Evolutionary conservation across 768 basidiomycete genomes (phyloP), one percentile per base, ranked within the genome.

Genomic region (Solioccasus polychromus): DNA sequence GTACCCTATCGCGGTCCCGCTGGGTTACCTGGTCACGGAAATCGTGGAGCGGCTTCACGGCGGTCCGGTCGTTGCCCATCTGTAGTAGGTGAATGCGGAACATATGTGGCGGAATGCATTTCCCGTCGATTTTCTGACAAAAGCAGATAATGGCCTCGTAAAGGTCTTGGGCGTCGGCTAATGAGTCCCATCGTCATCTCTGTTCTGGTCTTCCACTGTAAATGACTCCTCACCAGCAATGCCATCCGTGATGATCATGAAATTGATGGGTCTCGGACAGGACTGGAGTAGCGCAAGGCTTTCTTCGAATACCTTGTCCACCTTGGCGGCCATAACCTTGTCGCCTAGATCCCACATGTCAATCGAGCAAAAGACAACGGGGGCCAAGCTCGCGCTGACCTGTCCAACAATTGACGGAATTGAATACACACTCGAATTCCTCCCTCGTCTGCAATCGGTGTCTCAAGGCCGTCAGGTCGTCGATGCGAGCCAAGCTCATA

Each of bases 61-160:
- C 60, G 19, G 39, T 62, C 35, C 57, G 52, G 28, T 61, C 53
- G 0, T 53, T 45, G 1, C 59, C 59, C 51, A 61, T 55, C 40
- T 61, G 59, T 35, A 61, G 26, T 15, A 62, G 20, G 28, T 61
- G 51, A 10, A 61, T 53, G 2, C 53, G 53, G 53, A 62, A 56
- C 57, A 59, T 51, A 28, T 59, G 30, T 4, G 44, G 15, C 9
- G 45, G 35, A 3, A 62, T 34, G 6, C 19, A 2, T 39, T 42
- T 32, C 14, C 3, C 35, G 15, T 59, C 30, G 9, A 61, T 45
- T 11, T 32, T 42, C 17, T 48, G 49, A 39, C 47, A 55, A 22
- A 51, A 40, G 18, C 8, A 12, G 23, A 41, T 18, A 10, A 59
- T 44, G 28, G 28, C 40, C 9, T 56, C 25, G 15, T 45, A 3